These are phyloP conservation scores for Saprolegnia diclina DNA, from an alignment of 352 stramenopile genomes.

Conservation along the genomic window DNA sequence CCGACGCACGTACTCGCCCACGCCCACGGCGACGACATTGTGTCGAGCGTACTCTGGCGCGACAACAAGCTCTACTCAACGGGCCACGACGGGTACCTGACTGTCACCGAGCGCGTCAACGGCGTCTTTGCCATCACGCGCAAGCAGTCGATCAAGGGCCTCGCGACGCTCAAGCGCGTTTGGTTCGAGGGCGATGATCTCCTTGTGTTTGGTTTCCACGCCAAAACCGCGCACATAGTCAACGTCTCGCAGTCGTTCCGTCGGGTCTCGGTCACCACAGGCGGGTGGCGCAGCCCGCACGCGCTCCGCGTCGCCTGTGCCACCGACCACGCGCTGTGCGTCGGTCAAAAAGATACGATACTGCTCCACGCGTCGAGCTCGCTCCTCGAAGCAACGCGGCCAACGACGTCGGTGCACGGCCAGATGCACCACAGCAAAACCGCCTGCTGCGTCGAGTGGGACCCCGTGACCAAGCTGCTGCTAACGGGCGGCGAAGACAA, in stretches of 20 bases:
- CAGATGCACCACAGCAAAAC: conserved; percentile 62
- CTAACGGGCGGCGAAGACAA: conserved; percentile 80
- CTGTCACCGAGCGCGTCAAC: conserved; percentile 34
- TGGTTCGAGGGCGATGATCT: conserved; percentile 46
- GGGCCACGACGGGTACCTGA: conserved; percentile 81
- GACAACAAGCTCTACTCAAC: conserved; percentile 45
- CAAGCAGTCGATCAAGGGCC: conserved; percentile 68
- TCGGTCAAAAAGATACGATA: conserved; percentile 33
- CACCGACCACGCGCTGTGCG: neutral
- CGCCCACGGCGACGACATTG: conserved; percentile 20
- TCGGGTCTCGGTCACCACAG: conserved; percentile 67
- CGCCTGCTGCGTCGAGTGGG: conserved; percentile 52
- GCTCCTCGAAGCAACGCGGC: conserved; percentile 25
- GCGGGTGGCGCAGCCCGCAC: conserved; percentile 77
- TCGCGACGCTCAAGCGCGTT: conserved; percentile 70
- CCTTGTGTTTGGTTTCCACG: conserved; percentile 80
- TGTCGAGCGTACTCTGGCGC: conserved; percentile 43
- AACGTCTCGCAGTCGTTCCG: conserved; percentile 71
- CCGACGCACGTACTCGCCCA: conserved; percentile 7
- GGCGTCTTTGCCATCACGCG: conserved; percentile 30
- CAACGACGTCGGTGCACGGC: conserved; percentile 49
- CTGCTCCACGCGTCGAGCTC: conserved; percentile 56
- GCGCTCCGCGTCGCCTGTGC: conserved; percentile 33
- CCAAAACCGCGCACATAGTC: conserved; percentile 59
- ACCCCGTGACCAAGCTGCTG: conserved; percentile 37